Conservation (phyloP, 208 protist genomes). For the Histomonas meleagridis region DNA sequence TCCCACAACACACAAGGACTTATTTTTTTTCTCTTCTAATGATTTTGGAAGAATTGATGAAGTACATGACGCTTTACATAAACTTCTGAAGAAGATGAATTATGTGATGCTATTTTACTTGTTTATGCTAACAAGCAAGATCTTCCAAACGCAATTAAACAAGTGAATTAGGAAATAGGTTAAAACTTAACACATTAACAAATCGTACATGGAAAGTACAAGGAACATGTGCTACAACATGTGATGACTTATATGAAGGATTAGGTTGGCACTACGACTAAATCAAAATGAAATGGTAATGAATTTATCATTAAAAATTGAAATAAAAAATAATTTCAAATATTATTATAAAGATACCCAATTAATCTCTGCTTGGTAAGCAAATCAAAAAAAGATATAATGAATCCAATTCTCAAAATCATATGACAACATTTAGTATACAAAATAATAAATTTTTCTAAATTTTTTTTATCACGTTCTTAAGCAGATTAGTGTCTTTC, state of each 20-base stretch:
- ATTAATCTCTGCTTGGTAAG: no score
- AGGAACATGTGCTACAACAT: slow-evolving; percentile 75
- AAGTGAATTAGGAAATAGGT: slow-evolving; percentile 80
- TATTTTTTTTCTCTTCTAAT: slow-evolving; percentile 84
- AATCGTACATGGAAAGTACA: slow-evolving; percentile 80
- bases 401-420: no score
- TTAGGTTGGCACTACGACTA: slow-evolving; percentile 75
- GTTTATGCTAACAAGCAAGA: slow-evolving; percentile 98
- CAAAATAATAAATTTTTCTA: no score
- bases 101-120: slow-evolving; percentile 78
- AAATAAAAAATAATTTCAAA: no score
- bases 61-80: slow-evolving; percentile 58
- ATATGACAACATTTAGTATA: no score
- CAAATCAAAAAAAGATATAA: no score
- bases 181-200: slow-evolving; percentile 71
- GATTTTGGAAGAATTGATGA: slow-evolving; percentile 72
- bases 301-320: no score
- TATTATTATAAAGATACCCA: no score
- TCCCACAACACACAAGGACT: slow-evolving; percentile 81
- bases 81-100: slow-evolving; percentile 86
- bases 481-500: no score
- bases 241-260: slow-evolving; percentile 84
- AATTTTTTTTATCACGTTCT: no score
- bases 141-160: slow-evolving; percentile 85
- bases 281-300: no score